A percentile compares a stretch with the other conserved stretches of the same genome.
Conservation (phyloP, 371 early-diverging fungal species). For the Lichtheimia ramosa region DNA sequence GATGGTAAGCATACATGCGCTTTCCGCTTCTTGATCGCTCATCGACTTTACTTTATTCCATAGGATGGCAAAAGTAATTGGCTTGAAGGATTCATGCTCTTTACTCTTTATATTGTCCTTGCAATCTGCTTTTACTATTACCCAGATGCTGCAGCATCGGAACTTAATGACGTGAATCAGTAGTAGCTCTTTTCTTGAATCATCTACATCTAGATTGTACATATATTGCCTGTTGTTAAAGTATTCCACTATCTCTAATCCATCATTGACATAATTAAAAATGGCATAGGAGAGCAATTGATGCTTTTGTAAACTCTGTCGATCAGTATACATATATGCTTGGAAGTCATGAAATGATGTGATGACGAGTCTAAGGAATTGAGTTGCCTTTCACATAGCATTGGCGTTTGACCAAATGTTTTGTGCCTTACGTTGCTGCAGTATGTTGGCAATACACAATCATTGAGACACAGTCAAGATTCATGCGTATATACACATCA, state of each 20-base stretch:
- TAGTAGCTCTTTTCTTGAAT: not conserved
- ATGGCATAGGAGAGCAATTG: no score
- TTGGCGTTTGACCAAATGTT: no score
- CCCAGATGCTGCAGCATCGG: slow-evolving; percentile 29
- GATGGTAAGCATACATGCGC: slow-evolving; percentile 25
- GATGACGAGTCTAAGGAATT: no score
- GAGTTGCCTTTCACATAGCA: no score
- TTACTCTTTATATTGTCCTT: slow-evolving; percentile 72
- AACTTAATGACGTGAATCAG: not conserved
- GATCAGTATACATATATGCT: no score
- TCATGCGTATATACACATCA: no score
- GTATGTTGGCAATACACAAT: no score
- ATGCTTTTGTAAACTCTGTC: no score
- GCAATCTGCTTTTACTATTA: slow-evolving; percentile 80
- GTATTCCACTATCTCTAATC: not conserved
- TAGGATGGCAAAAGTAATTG: slow-evolving; percentile 78
- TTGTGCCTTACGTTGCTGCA: no score
- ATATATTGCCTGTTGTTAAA: not conserved
- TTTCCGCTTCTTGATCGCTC: slow-evolving; percentile 1
- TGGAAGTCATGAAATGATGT: not conserved
- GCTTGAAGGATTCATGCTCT: slow-evolving; percentile 84
- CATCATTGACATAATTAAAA: no score
- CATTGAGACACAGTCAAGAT: not conserved
- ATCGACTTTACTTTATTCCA: not conserved
- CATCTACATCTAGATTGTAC: not conserved